Percentiles rank a stretch among this genome's conserved stretches.
Conservation (phyloP, 1,284 basidiomycete species). For the Trichosporon sp. region DNA sequence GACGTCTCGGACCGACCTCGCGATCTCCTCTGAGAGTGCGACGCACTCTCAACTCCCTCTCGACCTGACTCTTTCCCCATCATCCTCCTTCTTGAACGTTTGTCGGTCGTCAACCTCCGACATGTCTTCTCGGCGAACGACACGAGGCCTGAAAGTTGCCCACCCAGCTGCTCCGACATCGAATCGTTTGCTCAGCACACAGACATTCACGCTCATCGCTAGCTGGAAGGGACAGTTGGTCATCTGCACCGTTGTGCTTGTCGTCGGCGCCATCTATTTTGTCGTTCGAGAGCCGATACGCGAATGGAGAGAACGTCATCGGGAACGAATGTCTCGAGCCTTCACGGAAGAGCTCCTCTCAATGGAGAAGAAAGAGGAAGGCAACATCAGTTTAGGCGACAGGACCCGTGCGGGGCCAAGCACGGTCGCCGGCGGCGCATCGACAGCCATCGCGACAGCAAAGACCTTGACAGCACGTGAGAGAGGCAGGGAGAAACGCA, state of each 20-base stretch:
- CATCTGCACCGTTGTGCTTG: constrained; percentile 37
- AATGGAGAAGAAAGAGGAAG: constrained; percentile 4
- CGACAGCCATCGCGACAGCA: constrained; percentile 7
- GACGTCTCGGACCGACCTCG: background rate
- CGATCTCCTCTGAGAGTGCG: background rate
- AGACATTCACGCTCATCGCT: constrained; percentile 38
- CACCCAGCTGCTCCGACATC: background rate
- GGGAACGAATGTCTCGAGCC: constrained; percentile 26
- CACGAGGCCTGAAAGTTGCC: background rate
- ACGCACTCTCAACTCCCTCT: background rate
- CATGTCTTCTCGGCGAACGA: background rate
- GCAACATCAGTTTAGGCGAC: constrained; percentile 2
- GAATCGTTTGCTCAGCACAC: constrained; percentile 26
- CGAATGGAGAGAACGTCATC: constrained; percentile 21
- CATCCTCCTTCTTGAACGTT: background rate
- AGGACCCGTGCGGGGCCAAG: constrained; percentile 10
- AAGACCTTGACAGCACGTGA: constrained; percentile 21
- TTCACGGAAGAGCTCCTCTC: constrained; percentile 31
- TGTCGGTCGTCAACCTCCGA: background rate
- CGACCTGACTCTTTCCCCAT: background rate
- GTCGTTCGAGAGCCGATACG: constrained; percentile 33
- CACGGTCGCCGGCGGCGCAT: constrained; percentile 5
- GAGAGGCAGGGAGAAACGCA: constrained; percentile 31
- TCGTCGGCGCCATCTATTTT: constrained; percentile 40
- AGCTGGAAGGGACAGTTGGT: constrained; percentile 46